Conservation (phyloP, 352 stramenopile genomes). For the Plasmopara muralis region DNA sequence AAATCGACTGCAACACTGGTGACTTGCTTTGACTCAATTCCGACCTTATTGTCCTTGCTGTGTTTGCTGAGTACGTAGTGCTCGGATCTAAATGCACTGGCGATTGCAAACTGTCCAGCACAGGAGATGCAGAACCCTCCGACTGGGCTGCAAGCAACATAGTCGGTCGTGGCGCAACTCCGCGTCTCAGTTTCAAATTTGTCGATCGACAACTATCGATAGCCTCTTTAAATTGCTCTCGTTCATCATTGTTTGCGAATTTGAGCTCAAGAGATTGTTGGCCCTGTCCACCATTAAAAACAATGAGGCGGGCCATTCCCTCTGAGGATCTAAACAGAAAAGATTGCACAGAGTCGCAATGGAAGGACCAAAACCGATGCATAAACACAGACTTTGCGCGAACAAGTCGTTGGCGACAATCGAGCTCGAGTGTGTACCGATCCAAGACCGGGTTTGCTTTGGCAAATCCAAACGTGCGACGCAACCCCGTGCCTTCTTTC, state of each 20-base stretch:
- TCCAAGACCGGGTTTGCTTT: slow-evolving; percentile 67
- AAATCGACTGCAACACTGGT: slow-evolving; percentile 16
- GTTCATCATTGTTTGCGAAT: slow-evolving; percentile 67
- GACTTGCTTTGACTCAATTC: slow-evolving; percentile 16
- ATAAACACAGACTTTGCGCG: slow-evolving; percentile 79
- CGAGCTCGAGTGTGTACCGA: slow-evolving; percentile 72
- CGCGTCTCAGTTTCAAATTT: slow-evolving; percentile 37
- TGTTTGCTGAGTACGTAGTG: slow-evolving; percentile 16
- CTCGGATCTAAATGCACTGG: slow-evolving; percentile 16
- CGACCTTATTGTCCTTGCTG: slow-evolving; percentile 17
- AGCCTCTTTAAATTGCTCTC: slow-evolving; percentile 52
- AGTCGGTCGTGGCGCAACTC: slow-evolving; percentile 18
- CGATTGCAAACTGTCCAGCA: slow-evolving; percentile 18
- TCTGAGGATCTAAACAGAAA: slow-evolving; percentile 33
- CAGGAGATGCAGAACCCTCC: slow-evolving; percentile 20
- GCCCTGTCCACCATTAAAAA: slow-evolving; percentile 49
- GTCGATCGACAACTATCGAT: slow-evolving; percentile 46
- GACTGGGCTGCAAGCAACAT: slow-evolving; percentile 17
- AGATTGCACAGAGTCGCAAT: slow-evolving; percentile 56
- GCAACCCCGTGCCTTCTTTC: slow-evolving; percentile 50
- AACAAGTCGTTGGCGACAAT: slow-evolving; percentile 62
- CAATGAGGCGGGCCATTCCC: slow-evolving; percentile 40
- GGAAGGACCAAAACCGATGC: slow-evolving; percentile 76
- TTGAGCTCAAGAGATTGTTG: slow-evolving; percentile 60
- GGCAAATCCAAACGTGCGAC: slow-evolving; percentile 56